Conservation (phyloP, 768 basidiomycete species). For the Xerocomellus dryophilus region DNA sequence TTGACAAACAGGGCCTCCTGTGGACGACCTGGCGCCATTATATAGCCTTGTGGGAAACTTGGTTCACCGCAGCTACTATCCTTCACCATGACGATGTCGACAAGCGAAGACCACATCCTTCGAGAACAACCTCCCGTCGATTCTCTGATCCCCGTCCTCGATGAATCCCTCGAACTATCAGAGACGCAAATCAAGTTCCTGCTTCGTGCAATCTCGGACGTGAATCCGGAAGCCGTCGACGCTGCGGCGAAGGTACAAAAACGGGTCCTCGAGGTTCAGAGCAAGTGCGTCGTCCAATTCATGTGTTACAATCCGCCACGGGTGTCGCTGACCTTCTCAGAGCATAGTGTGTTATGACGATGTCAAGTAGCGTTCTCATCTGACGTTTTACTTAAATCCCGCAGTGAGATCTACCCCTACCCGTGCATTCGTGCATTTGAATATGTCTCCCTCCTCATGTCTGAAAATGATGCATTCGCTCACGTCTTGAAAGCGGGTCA, state of each 20-base stretch:
- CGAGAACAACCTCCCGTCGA: conserved; percentile 4
- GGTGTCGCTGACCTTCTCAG: neutral
- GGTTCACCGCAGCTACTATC: too few relatives aligned
- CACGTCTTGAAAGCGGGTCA: neutral
- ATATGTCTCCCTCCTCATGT: neutral
- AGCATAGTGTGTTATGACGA: neutral
- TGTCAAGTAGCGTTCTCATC: neutral
- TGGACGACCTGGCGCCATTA: too few relatives aligned
- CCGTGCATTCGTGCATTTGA: neutral
- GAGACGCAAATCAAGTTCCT: neutral
- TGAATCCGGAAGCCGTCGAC: neutral
- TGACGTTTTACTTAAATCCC: neutral
- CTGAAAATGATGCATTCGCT: neutral
- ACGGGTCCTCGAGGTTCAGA: neutral
- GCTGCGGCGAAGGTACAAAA: neutral
- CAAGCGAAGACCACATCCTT: neutral
- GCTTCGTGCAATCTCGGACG: neutral
- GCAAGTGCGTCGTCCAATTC: neutral
- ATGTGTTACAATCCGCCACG: neutral
- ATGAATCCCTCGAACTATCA: neutral
- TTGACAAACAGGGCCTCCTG: too few relatives aligned
- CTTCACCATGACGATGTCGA: neutral
- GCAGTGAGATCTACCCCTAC: neutral
- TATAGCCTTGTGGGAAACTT: too few relatives aligned
- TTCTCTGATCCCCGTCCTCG: conserved; percentile 1